phyloP scores from a whole-genome alignment of 176 grass and related monocot genomes.

The Olyra latifolia region DNA sequence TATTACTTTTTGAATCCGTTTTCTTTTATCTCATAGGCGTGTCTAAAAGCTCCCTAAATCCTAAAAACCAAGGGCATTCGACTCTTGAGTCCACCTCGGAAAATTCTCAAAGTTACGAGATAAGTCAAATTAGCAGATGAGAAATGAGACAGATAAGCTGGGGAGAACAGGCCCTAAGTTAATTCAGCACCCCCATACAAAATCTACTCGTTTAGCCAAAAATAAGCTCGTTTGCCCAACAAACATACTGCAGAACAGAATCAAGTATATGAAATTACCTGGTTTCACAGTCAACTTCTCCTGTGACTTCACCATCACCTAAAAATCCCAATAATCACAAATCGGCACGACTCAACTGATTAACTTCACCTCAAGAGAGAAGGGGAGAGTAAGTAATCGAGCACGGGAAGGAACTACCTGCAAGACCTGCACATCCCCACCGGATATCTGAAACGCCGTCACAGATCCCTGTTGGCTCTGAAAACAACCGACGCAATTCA shows the following conservation, averaged over 20 bases:
- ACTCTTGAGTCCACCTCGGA: no score
- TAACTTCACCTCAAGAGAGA: not conserved
- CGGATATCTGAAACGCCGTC: slow-evolving; percentile 95
- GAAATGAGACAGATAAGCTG: no score
- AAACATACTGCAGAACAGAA: not conserved
- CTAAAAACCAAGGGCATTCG: no score
- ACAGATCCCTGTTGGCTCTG: slow-evolving; percentile 68
- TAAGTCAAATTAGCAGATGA: no score
- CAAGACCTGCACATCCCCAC: slow-evolving; percentile 87
- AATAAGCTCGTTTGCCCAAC: no score
- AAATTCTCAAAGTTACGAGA: no score
- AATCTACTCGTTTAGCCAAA: not conserved
- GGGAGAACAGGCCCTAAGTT: no score
- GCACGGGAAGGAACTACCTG: slow-evolving; percentile 57
- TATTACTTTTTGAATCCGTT: no score
- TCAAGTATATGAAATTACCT: slow-evolving; percentile 42
- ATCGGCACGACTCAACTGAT: not conserved
- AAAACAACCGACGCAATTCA: slow-evolving; percentile 24
- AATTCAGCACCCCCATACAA: not conserved
- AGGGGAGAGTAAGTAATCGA: not conserved
- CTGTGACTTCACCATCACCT: slow-evolving; percentile 91
- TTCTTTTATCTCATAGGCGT: no score
- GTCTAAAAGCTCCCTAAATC: no score
- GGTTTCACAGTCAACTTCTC: slow-evolving; percentile 86
- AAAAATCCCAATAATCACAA: slow-evolving; percentile 32